Evolutionary conservation across 495 filamentous ascomycete genomes (phyloP).

Genomic region (Tuber borchii): DNA sequence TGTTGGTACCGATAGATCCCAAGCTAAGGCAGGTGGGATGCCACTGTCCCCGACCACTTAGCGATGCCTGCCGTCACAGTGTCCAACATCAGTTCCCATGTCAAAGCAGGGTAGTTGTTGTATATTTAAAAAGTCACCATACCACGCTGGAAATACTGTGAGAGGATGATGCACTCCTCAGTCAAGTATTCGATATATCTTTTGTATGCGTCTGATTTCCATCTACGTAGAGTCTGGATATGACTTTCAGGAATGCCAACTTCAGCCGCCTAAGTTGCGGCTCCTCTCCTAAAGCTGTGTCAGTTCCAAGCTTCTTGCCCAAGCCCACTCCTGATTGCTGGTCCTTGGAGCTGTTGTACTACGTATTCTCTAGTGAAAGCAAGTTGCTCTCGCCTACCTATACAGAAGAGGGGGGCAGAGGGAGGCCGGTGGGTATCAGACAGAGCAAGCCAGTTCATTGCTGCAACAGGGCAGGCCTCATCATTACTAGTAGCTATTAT

Average conservation of each 20-base stretch:
- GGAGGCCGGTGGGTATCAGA: too few relatives aligned
- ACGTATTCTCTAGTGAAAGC: neutral
- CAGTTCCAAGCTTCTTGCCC: neutral
- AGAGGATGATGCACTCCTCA: neutral
- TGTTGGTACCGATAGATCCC: neutral
- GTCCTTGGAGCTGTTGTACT: neutral
- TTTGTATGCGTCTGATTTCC: neutral
- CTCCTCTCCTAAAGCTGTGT: neutral
- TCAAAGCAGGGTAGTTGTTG: neutral
- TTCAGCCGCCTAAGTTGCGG: neutral
- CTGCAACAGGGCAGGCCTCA: too few relatives aligned
- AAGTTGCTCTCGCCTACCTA: neutral
- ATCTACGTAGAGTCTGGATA: neutral
- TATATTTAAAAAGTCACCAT: too few relatives aligned
- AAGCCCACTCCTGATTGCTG: neutral
- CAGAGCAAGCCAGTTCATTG: too few relatives aligned
- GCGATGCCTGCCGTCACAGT: neutral
- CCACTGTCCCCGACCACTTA: neutral
- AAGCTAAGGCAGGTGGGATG: neutral
- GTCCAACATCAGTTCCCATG: neutral
- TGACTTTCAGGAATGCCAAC: neutral
- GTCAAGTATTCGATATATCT: neutral
- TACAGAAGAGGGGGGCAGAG: neutral
- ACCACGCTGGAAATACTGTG: neutral
- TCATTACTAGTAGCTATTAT: too few relatives aligned